Conservation (phyloP, 2,329 filamentous ascomycete genomes). For the Leptographium lundbergii region DNA sequence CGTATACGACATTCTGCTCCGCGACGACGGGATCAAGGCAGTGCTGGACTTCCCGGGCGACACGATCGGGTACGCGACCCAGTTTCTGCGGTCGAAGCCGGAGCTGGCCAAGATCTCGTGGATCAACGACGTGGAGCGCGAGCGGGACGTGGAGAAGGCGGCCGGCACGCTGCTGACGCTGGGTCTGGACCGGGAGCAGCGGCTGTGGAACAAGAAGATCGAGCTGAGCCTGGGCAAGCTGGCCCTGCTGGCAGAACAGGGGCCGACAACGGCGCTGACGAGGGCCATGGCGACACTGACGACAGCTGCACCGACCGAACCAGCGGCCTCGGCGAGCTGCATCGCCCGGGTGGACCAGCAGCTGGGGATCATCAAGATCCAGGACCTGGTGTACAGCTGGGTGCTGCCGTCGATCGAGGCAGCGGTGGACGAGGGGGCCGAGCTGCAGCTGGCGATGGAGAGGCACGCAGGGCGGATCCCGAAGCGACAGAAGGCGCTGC, state of each 20-base stretch:
- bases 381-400: slow-evolving; percentile 63
- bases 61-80: slow-evolving; percentile 57
- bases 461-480: slow-evolving; percentile 45
- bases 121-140: slow-evolving; percentile 82
- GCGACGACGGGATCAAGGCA: slow-evolving; percentile 49
- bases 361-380: slow-evolving; percentile 61
- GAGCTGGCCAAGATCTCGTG: slow-evolving; percentile 71
- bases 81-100: slow-evolving; percentile 61
- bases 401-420: slow-evolving; percentile 54
- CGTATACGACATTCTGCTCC: slow-evolving; percentile 68
- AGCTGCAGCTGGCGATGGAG: slow-evolving; percentile 62
- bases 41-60: slow-evolving; percentile 63
- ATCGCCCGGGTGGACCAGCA: slow-evolving; percentile 43
- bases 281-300: slow-evolving; percentile 6
- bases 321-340: neutral
- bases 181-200: slow-evolving; percentile 58
- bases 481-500: slow-evolving; percentile 51
- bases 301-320: neutral
- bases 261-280: slow-evolving; percentile 7
- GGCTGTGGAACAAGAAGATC: slow-evolving; percentile 87
- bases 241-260: slow-evolving; percentile 50
- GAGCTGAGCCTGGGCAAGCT: slow-evolving; percentile 85
- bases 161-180: slow-evolving; percentile 57
- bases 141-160: slow-evolving; percentile 63
- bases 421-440: slow-evolving; percentile 70